A percentile compares a stretch with the other conserved stretches of the same genome.
These are phyloP conservation scores for Arthonia radiata DNA, from an alignment of 495 filamentous ascomycete species.

Conservation along the genomic window DNA sequence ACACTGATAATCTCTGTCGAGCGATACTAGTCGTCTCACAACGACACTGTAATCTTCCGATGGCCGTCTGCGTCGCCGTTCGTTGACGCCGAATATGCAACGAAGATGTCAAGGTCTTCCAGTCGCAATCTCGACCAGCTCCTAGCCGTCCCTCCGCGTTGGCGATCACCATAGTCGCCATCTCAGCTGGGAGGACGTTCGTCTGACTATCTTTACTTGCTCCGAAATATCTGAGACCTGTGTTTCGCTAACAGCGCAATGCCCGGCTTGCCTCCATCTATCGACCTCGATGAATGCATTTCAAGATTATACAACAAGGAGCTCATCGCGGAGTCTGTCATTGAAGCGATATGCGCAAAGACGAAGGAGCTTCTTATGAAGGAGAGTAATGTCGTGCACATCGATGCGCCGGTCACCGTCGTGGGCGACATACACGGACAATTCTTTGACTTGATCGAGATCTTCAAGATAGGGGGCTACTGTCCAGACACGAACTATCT, in stretches of 20 bases:
- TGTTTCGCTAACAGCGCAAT: not conserved
- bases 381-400: conserved; percentile 98
- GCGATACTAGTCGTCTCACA: too few relatives aligned
- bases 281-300: conserved; percentile 97
- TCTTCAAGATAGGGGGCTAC: conserved; percentile 91
- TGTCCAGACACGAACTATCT: conserved; percentile 96
- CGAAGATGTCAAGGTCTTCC: too few relatives aligned
- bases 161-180: too few relatives aligned
- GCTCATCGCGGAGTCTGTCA: conserved; percentile 84
- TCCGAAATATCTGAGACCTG: too few relatives aligned
- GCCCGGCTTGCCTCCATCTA: conserved; percentile 14
- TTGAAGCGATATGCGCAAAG: conserved; percentile 97
- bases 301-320: conserved; percentile 87
- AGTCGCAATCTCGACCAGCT: too few relatives aligned
- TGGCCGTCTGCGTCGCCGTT: too few relatives aligned
- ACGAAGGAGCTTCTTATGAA: conserved; percentile 97
- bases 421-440: conserved; percentile 97
- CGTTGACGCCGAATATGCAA: too few relatives aligned
- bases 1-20: too few relatives aligned
- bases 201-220: too few relatives aligned
- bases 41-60: too few relatives aligned
- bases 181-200: too few relatives aligned
- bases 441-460: conserved; percentile 96
- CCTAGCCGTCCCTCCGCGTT: too few relatives aligned
- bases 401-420: conserved; percentile 87